A percentile compares a stretch with the other conserved stretches of the same genome.
Evolutionary conservation across 768 basidiomycete genomes (phyloP).

Genomic region (Lactifluus hygrophoroides): DNA sequence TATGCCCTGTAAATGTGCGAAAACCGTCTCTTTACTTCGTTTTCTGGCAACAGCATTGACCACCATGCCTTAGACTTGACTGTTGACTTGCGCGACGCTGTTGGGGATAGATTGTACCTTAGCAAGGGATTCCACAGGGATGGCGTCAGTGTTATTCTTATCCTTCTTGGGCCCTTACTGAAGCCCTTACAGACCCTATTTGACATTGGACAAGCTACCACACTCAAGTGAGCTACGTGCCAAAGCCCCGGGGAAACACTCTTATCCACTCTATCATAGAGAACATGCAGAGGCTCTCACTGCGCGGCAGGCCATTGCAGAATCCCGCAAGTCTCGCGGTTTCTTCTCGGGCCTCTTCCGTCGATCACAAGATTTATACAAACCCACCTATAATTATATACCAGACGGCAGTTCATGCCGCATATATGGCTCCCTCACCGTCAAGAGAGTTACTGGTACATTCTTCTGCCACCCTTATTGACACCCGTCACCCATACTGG

Average conservation of each 20-base stretch:
- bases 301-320: conserved; percentile 57
- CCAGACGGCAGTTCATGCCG: conserved; percentile 72
- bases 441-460: conserved; percentile 85
- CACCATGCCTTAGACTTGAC: conserved; percentile 48
- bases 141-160: conserved; percentile 44
- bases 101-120: conserved; percentile 88
- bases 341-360: conserved; percentile 53
- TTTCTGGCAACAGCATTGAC: background rate
- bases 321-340: conserved; percentile 69
- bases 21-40: background rate
- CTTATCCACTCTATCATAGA: conserved; percentile 26
- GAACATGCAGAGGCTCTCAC: conserved; percentile 61
- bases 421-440: conserved; percentile 70
- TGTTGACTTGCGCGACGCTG: conserved; percentile 84
- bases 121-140: conserved; percentile 76
- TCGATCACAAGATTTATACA: conserved; percentile 39
- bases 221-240: conserved; percentile 37
- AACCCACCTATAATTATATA: conserved; percentile 65
- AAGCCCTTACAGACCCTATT: conserved; percentile 52
- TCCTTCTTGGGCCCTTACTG: background rate
- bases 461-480: background rate
- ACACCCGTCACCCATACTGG: background rate
- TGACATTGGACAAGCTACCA: conserved; percentile 71
- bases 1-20: conserved; percentile 89
- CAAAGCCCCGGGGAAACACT: conserved; percentile 17